Evolutionary conservation across 1,139 yeast species (phyloP).

Genomic region (Lodderomyces orthopsilosis): DNA sequence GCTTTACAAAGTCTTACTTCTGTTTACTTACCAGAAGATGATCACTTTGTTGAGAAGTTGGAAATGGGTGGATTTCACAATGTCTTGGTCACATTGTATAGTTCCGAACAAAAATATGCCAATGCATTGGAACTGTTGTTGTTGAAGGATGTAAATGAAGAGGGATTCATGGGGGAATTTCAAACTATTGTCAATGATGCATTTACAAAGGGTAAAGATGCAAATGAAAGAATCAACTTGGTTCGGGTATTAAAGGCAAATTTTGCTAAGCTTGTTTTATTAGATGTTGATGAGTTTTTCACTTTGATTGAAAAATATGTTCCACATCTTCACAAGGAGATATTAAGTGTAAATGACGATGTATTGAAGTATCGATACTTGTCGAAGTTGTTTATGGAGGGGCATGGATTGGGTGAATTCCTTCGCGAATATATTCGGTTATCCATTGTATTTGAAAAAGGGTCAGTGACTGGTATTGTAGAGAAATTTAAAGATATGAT

Average conservation of each 20-base stretch:
- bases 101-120: constrained; percentile 49
- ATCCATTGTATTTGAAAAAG: constrained; percentile 22
- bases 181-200: constrained; percentile 31
- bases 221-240: constrained; percentile 33
- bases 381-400: constrained; percentile 16
- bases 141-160: constrained; percentile 13
- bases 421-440: constrained; percentile 28
- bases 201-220: constrained; percentile 27
- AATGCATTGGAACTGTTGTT: constrained; percentile 46
- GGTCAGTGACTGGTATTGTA: constrained; percentile 18
- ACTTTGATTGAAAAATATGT: constrained; percentile 32
- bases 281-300: constrained; percentile 31
- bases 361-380: constrained; percentile 29
- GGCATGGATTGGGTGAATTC: background rate
- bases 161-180: constrained; percentile 1
- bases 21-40: constrained; percentile 39
- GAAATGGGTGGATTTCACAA: constrained; percentile 52
- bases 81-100: constrained; percentile 59
- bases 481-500: constrained; percentile 15
- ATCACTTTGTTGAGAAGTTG: constrained; percentile 48
- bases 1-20: constrained; percentile 60
- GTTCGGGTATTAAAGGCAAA: constrained; percentile 32
- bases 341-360: constrained; percentile 27
- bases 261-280: constrained; percentile 34
- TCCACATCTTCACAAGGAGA: constrained; percentile 37